Evolutionary conservation across 2,329 filamentous ascomycete genomes (phyloP).

Genomic region (Epicoccum nigrum): DNA sequence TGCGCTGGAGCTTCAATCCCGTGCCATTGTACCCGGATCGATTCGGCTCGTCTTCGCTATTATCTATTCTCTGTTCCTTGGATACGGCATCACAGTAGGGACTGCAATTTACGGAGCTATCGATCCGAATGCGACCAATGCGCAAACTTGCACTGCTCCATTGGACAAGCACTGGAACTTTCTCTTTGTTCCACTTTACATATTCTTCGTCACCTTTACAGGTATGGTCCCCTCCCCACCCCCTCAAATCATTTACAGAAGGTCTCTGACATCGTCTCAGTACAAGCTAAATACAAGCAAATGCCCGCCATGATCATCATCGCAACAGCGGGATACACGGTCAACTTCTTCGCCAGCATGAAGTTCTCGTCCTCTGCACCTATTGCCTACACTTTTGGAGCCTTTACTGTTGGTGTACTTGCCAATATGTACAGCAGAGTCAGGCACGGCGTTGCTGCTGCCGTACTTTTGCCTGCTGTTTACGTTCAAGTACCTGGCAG

Average conservation of each 20-base stretch:
- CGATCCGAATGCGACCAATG: conserved; percentile 52
- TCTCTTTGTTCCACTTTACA: conserved; percentile 75
- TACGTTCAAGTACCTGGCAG: conserved; percentile 44
- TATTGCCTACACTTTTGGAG: conserved; percentile 76
- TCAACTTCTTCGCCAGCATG: conserved; percentile 74
- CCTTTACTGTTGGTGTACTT: conserved; percentile 74
- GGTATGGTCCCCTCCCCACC: neutral
- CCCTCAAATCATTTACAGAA: no score
- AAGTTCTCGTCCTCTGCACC: conserved; percentile 72
- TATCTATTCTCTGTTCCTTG: conserved; percentile 59
- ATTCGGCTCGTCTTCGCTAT: conserved; percentile 58
- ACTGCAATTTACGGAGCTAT: conserved; percentile 56
- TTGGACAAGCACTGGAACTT: conserved; percentile 64
- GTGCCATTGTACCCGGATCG: conserved; percentile 55
- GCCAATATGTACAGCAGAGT: conserved; percentile 78
- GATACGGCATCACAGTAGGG: conserved; percentile 57
- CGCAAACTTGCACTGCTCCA: conserved; percentile 50
- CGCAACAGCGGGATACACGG: conserved; percentile 72
- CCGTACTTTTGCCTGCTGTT: conserved; percentile 40
- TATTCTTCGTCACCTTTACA: conserved; percentile 72
- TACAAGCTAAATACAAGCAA: conserved; percentile 80
- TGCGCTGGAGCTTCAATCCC: conserved; percentile 55
- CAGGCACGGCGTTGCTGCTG: conserved; percentile 57
- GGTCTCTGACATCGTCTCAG: conserved; percentile 42
- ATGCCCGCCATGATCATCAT: conserved; percentile 77